A percentile compares a stretch with the other conserved stretches of the same genome.
Conservation (phyloP, 1,139 yeast genomes). For the Scheffersomyces stambukii region DNA sequence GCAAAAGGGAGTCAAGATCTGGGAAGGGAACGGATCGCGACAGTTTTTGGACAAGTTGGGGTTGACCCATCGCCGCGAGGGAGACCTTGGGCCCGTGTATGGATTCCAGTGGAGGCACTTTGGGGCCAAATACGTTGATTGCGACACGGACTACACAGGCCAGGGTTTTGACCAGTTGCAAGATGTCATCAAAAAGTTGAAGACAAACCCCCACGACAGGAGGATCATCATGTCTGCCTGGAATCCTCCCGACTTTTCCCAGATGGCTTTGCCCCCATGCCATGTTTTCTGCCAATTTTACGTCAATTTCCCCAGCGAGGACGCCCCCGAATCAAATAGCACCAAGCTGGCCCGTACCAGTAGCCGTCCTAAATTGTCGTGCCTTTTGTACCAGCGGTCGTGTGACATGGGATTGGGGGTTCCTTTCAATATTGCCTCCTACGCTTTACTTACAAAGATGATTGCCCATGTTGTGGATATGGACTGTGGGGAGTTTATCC, state of each 20-base stretch:
- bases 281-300: constrained; percentile 95
- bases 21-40: constrained; percentile 99
- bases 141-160: constrained; percentile 82
- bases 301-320: constrained; percentile 67
- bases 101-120: constrained; percentile 99
- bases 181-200: constrained; percentile 73
- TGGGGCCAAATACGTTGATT: constrained; percentile 85
- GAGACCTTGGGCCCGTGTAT: constrained; percentile 96
- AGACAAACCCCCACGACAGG: constrained; percentile 88
- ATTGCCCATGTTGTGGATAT: constrained; percentile 90
- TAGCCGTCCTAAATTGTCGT: constrained; percentile 64
- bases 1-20: constrained; percentile 84
- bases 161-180: constrained; percentile 88
- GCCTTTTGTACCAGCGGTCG: constrained; percentile 92
- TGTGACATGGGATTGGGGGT: constrained; percentile 99
- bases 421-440: constrained; percentile 96
- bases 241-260: constrained; percentile 92
- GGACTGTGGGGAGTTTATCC: constrained; percentile 94
- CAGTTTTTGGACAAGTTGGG: constrained; percentile 86
- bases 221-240: constrained; percentile 94
- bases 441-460: constrained; percentile 89
- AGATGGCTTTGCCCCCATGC: constrained; percentile 98
- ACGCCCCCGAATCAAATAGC: constrained; percentile 15
- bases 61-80: constrained; percentile 73
- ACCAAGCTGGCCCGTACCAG: constrained; percentile 13